A percentile compares a stretch with the other conserved stretches of the same genome.
phyloP scores from a whole-genome alignment of 1,139 yeast genomes.

The Hemisphaericaspora xylofermentans region DNA sequence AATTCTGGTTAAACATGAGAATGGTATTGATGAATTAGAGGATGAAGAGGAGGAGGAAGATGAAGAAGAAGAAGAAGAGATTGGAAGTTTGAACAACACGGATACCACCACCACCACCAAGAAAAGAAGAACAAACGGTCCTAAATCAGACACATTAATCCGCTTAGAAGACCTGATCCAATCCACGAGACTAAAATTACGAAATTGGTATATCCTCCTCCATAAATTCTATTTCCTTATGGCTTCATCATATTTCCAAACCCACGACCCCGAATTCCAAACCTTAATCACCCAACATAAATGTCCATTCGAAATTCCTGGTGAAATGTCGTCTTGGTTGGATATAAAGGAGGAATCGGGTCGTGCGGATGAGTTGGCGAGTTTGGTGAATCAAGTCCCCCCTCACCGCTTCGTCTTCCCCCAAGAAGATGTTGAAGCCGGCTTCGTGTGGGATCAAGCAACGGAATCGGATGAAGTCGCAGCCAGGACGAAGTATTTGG shows the following conservation, averaged over 20 bases:
- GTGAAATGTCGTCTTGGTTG: neutral
- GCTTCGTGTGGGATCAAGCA: slow-evolving; percentile 4
- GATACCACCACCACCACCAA: no score
- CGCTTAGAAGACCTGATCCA: slow-evolving; percentile 26
- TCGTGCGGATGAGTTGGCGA: slow-evolving; percentile 26
- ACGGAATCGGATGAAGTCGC: slow-evolving; percentile 11
- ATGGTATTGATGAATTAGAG: slow-evolving; percentile 13
- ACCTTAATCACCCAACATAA: slow-evolving; percentile 20
- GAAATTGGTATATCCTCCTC: slow-evolving; percentile 57
- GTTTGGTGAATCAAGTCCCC: slow-evolving; percentile 22
- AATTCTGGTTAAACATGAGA: no score
- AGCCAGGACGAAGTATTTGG: slow-evolving; percentile 17
- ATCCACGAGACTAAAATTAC: slow-evolving; percentile 27
- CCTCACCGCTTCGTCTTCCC: slow-evolving; percentile 13
- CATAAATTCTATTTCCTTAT: slow-evolving; percentile 78
- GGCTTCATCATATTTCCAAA: slow-evolving; percentile 78
- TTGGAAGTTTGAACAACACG: slow-evolving; percentile 16
- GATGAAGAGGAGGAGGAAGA: slow-evolving; percentile 14
- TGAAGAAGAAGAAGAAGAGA: slow-evolving; percentile 22
- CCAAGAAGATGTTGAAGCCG: slow-evolving; percentile 7
- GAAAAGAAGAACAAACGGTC: slow-evolving; percentile 12
- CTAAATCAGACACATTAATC: slow-evolving; percentile 20
- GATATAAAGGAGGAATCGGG: slow-evolving; percentile 5
- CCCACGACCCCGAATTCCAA: slow-evolving; percentile 46
- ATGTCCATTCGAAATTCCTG: slow-evolving; percentile 8